Evolutionary conservation across 371 early-diverging fungal genomes (phyloP), one percentile per base, ranked within the genome.

Genomic region (Syncephalis plumigaleata): DNA sequence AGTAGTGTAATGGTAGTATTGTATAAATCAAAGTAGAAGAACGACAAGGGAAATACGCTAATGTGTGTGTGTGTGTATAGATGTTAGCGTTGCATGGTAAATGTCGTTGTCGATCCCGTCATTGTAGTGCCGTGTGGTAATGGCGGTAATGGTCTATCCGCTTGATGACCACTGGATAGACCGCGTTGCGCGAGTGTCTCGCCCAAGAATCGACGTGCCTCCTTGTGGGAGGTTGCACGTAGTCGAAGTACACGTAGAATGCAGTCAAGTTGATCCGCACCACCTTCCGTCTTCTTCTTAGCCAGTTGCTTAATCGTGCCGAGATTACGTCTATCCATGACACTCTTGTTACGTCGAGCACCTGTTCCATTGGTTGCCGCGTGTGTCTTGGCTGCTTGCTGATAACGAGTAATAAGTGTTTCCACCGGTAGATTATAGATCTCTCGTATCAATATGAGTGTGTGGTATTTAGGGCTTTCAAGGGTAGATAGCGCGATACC

Each of bases 391-490:
- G 66, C n/a, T 61, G 45, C 9, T 59, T 53, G 0, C 57, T 56
- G 39, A 48, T 81, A 84, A 26, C 68, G 74, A 27, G 68, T 60
- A 18, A 82, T 77, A 16, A 84, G 60, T 27, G 68, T 61, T 22
- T 73, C 71, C 4, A 73, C 67, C 9, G 69, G 64, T 55, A 67
- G 47, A 47, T 72, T 70, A 51, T 82, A 84, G 44, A 76, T 71
- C 11, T 65, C 64, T 25, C 67, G 70, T 42, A 79, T 71, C 8
- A 68, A 65, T 42, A 72, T 47, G 20, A 85, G 63, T 27, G 78
- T 76, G 24, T 65, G 61, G 63, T 87, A 91, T 59, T 81, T 80
- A 3, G 72, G 64, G 31, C 67, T 81, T 52, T 84, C 88, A 1
- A 93, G 66, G 17, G 70, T 67, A 2, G 78, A 75, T 39, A 71